Base-by-base conservation (phyloP, 2,329 filamentous ascomycete species). In the Fusarium tricinctum region DNA sequence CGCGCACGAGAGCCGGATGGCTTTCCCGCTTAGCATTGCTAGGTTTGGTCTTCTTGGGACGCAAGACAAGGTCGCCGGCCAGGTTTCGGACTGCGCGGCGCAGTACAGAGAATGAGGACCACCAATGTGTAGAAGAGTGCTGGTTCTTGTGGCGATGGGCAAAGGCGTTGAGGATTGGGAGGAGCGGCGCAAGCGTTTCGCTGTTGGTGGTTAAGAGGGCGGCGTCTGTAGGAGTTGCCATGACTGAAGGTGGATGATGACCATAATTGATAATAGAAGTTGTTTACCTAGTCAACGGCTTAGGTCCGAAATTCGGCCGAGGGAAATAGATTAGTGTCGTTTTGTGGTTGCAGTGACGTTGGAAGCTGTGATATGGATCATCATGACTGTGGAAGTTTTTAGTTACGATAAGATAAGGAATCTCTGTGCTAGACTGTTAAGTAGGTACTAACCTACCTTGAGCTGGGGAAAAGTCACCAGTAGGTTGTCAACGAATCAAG, bases 141-240 rank as follows among this genome's bases (percentile, higher is more conserved):
- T 98, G 95, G 81, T 97, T 98, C 76, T 90, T 91, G 82, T 97
- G 96, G 73, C 94, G 92, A 77, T 93, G 89, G 78, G 90, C 88
- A 73, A 97, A 87, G 69, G 92, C 86, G 74, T 91, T 84, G 44
- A 97, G 87, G 46, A 94, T 80, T 49, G 86, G 77, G 28, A 81
- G 71, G 28, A 84, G 74, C 3, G 82, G 76, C 4, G 72, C 58
- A 43, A 88, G 79, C 26, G 75, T 69, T 47, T 70, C 63, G 52
- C 73, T 65, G 42, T 73, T 62, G 39, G 58, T 57, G 28, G 62
- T 45, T 23, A 67, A 55, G 50, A 54, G 32, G 28, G 63, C 54
- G 30, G 42, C 26, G 55, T 42, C 51, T 30, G 45, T 57, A 32
- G 40, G 48, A 33, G 26, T 59, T 48, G 58, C 54, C 61, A 63